phyloP scores from a whole-genome alignment of 2,329 filamentous ascomycete species.

The Cucurbitaria berberidis region DNA sequence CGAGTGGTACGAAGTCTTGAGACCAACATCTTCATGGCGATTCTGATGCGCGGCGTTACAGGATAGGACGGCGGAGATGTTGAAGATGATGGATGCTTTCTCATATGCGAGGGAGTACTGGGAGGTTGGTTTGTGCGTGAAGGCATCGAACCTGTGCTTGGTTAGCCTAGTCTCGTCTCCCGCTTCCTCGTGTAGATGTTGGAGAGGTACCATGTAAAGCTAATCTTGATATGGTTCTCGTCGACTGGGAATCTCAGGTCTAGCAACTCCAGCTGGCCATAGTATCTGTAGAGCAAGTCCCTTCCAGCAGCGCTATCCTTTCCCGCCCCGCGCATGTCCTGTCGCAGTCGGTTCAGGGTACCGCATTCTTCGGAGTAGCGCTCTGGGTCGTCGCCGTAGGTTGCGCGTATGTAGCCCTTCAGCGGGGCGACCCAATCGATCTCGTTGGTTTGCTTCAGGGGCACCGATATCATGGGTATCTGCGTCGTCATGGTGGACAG shows the following conservation, averaged over 20 bases:
- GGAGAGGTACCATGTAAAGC: slow-evolving; percentile 83
- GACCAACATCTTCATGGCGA: slow-evolving; percentile 85
- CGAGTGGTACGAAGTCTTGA: slow-evolving; percentile 97
- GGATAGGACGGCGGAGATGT: slow-evolving; percentile 95
- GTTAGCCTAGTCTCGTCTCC: slow-evolving; percentile 24
- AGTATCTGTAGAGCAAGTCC: slow-evolving; percentile 95
- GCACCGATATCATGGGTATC: slow-evolving; percentile 92
- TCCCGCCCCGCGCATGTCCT: slow-evolving; percentile 97
- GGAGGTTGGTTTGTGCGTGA: slow-evolving; percentile 95
- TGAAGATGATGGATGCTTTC: slow-evolving; percentile 99
- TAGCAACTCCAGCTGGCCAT: slow-evolving; percentile 92
- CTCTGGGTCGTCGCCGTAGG: slow-evolving; percentile 96
- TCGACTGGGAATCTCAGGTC: slow-evolving; percentile 96
- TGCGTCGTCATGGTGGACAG: slow-evolving; percentile 50
- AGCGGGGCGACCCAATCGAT: slow-evolving; percentile 96
- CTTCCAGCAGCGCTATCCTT: slow-evolving; percentile 94
- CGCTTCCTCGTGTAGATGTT: not conserved
- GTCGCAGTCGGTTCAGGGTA: slow-evolving; percentile 89
- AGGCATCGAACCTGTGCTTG: slow-evolving; percentile 89
- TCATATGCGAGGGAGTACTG: slow-evolving; percentile 98
- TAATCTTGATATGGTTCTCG: slow-evolving; percentile 98
- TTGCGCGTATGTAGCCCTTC: slow-evolving; percentile 90
- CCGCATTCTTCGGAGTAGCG: slow-evolving; percentile 94
- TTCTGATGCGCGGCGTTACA: slow-evolving; percentile 95
- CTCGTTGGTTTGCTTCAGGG: slow-evolving; percentile 92